Base-by-base conservation (phyloP, 306 rosid species). In the peach (Prunus persica) region DNA sequence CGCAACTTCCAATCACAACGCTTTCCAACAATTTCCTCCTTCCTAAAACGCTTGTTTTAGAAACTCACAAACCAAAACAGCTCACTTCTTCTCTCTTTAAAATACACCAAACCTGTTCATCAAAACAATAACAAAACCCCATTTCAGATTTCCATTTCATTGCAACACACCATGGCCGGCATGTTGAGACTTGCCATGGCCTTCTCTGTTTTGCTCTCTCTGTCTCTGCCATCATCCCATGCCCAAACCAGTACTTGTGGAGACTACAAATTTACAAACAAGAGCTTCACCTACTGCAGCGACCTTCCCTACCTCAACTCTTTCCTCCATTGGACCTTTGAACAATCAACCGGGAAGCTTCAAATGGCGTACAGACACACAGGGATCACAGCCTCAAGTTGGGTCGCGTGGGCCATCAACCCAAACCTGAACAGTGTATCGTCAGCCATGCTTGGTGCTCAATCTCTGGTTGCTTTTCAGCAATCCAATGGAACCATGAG, bases 391-490 rank as follows among this genome's bases (percentile, higher is more conserved):
- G 8, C 83, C n/a, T 49, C 87, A 8, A 84, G 8, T 3, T 93
- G 98, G 94, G 93, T 89, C 1, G 43, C 96, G 0, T 93, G 98
- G 96, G 98, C 89, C 5, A 86, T 93, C 19, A 89, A 93, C 50
- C 89, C 90, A 4, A 45, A 0, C 38, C 43, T 1, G 3, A 38
- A 2, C 10, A 14, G 10, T 11, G 64, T 0, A 0, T 0, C 6
- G 0, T 0, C 13, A 3, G 79, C 91, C 54, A 93, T 93, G 98
- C 0, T 0, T 16, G 90, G 94, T 41, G 85, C 94, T 3, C 93
- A 93, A 58, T 70, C 89, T 25, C 84, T 91, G 38, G 93, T 87
- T 14, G 91, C 89, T 8, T 11, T 74, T 10, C 82, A 72, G 16
- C 86, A 51, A n/a, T 62, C 93, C 0, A 46, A 64, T 20, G 91